Conservation (phyloP, 225 moss, liverwort and hornwort species). For the Climacium dendroides region DNA sequence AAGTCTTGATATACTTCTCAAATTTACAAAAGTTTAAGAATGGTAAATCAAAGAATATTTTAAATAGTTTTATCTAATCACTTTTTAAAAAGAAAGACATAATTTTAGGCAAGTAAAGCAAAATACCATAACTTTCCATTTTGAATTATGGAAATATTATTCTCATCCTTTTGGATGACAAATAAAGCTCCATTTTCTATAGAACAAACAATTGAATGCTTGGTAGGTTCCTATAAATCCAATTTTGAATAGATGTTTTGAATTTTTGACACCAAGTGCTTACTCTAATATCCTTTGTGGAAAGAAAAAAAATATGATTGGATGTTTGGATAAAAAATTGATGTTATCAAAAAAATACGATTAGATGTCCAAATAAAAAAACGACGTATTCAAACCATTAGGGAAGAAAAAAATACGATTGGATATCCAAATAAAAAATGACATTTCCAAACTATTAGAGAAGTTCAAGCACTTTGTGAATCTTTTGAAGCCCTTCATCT, state of each 20-base stretch:
- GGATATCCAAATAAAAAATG: too few relatives aligned
- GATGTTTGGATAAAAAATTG: too few relatives aligned
- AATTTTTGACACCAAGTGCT: background rate
- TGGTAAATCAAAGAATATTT: background rate
- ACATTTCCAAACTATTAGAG: too few relatives aligned
- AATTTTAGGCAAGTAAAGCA: background rate
- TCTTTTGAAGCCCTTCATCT: too few relatives aligned
- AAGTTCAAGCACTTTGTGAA: too few relatives aligned
- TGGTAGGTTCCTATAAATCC: background rate
- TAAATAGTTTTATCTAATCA: background rate
- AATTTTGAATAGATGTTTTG: background rate
- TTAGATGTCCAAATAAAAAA: too few relatives aligned
- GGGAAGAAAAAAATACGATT: too few relatives aligned
- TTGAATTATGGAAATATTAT: accelerated
- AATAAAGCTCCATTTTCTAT: background rate
- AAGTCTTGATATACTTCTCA: too few relatives aligned
- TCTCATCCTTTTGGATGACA: background rate
- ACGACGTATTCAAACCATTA: too few relatives aligned
- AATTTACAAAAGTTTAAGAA: background rate
- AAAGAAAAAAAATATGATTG: background rate
- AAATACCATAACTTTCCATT: background rate
- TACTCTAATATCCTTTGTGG: background rate
- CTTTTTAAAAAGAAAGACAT: background rate
- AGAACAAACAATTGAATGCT: too few relatives aligned
- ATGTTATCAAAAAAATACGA: background rate